Conservation (phyloP, 1,284 basidiomycete genomes). For the Blastosporella zonata region DNA sequence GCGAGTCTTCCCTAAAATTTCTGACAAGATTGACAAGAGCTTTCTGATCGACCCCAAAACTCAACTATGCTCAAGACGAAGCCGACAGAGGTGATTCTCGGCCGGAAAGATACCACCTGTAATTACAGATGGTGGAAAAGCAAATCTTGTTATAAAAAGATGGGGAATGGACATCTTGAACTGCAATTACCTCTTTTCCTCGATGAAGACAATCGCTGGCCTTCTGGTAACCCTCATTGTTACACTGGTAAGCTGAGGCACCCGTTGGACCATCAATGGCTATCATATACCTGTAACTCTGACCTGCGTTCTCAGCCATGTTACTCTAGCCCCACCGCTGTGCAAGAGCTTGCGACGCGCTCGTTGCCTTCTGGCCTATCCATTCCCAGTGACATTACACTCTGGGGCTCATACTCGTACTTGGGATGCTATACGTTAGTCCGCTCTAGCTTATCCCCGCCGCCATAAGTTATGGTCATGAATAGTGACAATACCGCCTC, state of each 20-base stretch:
- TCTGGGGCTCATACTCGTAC: neutral
- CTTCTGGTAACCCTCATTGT: neutral
- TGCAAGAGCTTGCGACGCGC: neutral
- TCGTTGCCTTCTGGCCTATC: neutral
- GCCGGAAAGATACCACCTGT: no score
- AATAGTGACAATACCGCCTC: slow-evolving; percentile 5
- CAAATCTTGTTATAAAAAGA: no score
- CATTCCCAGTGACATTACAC: neutral
- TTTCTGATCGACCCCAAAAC: no score
- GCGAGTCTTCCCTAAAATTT: no score
- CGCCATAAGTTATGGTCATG: neutral
- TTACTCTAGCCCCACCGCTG: neutral
- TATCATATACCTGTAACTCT: neutral
- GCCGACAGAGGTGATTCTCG: no score
- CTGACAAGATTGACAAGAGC: no score
- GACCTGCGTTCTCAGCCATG: neutral
- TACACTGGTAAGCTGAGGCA: neutral
- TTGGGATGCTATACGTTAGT: neutral
- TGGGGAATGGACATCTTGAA: no score
- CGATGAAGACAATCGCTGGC: no score
- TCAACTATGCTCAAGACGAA: no score
- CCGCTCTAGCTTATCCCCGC: neutral
- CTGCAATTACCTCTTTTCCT: no score
- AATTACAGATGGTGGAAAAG: no score
- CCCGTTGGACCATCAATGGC: no score